Evolutionary conservation across 2,329 filamentous ascomycete species (phyloP), one percentile per base, ranked within the genome.

Genomic region (Corynespora cassiicola): DNA sequence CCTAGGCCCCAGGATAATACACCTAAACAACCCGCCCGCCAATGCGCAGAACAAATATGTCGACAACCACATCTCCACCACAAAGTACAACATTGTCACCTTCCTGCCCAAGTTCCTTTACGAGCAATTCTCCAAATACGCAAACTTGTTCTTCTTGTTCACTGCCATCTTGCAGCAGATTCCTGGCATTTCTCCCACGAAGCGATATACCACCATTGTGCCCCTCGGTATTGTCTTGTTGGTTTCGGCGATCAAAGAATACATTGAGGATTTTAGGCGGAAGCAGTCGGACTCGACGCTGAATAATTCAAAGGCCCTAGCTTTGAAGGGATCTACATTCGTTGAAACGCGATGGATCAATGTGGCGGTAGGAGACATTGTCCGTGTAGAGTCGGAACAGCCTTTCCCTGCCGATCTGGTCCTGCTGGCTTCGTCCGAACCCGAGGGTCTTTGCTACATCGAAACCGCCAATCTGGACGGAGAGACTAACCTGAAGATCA

Each of bases 61-160:
- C 65, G 88, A 95, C 79, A 99, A 99, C 66, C 90, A 97, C 69
- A 87, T 99, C 48, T 97, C 92, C 26, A 99, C 94, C 5, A 87
- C 94, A 49, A 99, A 99, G 72, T 99, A 99, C 81, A 99, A 97
- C 68, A 59, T 90, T 62, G 78, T 88, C 37, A 96, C 90, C 14
- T 99, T 99, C 69, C 66, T 97, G 12, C 94, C 94, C 33, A 99
- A 99, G 71, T 99, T 99, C 72, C 77, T 99, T 39, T 90, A 92
- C 68, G 94, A 99, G 70, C 94, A 99, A 68, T 99, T 99, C 73
- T 96, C 91, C 46, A 99, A 96, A 76, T 96, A 96, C 71, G 94
- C 94, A 76, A 99, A 99, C 72, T 73, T 99, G 63, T 99, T 99
- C 77, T 99, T 99, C 87, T 81, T 99, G 66, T 97, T 99, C 70